These are phyloP conservation scores for Alternaria triticina DNA, from an alignment of 2,329 filamentous ascomycete species.

Conservation along the genomic window DNA sequence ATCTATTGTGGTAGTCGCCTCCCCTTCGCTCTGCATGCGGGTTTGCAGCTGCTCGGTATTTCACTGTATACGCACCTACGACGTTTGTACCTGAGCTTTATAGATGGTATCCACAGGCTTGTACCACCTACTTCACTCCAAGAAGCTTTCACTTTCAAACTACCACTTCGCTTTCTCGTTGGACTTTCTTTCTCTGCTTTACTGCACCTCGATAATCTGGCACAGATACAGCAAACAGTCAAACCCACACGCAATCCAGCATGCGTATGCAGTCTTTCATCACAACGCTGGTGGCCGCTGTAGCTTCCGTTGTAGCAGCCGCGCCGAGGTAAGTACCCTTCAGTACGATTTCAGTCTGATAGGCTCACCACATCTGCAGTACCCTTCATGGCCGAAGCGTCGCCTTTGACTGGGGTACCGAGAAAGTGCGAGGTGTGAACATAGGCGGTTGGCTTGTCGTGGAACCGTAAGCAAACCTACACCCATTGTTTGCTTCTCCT, in stretches of 20 bases:
- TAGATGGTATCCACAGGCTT: background rate
- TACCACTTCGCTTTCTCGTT: background rate
- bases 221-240: background rate
- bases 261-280: slow-evolving; percentile 19
- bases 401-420: slow-evolving; percentile 50
- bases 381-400: slow-evolving; percentile 19
- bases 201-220: background rate
- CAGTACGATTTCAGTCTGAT: background rate
- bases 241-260: background rate
- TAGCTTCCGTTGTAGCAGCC: slow-evolving; percentile 14
- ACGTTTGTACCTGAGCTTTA: background rate
- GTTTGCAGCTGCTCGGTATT: background rate
- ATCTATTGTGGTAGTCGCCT: background rate
- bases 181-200: background rate
- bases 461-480: slow-evolving; percentile 29
- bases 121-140: background rate
- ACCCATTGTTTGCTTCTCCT: background rate
- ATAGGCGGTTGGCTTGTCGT: slow-evolving; percentile 46
- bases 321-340: slow-evolving; percentile 23
- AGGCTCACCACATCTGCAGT: background rate
- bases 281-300: slow-evolving; percentile 15
- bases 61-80: background rate
- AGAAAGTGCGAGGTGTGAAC: slow-evolving; percentile 49
- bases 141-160: background rate
- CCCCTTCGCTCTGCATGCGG: background rate